These are phyloP conservation scores for Leishmania amazonensis DNA, from an alignment of 208 protist species.

Conservation along the genomic window DNA sequence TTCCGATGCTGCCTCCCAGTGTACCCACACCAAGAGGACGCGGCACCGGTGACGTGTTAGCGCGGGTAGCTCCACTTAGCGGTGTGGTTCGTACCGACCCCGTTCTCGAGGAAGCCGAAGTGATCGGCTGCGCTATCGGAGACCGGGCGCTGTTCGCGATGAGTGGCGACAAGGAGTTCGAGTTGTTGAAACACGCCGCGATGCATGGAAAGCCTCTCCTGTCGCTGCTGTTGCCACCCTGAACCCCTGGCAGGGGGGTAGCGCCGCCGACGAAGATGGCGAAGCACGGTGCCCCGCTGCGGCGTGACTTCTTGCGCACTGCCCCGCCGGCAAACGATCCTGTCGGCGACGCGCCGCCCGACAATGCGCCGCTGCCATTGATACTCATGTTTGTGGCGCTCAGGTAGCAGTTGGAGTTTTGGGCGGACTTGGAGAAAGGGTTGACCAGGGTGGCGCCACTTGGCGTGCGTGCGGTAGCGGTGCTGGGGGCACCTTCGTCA, in stretches of 20 bases:
- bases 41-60: slow-evolving; percentile 1
- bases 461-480: slow-evolving; percentile 7
- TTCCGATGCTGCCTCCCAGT: neutral
- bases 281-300: slow-evolving; percentile 36
- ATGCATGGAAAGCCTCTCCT: slow-evolving; percentile 16
- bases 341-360: slow-evolving; percentile 14
- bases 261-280: slow-evolving; percentile 36
- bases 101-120: neutral
- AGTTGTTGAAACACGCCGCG: slow-evolving; percentile 37
- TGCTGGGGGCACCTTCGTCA: slow-evolving; percentile 7
- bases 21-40: neutral
- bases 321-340: slow-evolving; percentile 11
- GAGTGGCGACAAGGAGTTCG: neutral
- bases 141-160: neutral
- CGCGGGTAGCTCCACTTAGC: neutral
- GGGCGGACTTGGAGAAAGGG: slow-evolving; percentile 29
- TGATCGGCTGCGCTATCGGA: neutral
- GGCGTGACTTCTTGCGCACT: slow-evolving; percentile 17
- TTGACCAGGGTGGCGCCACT: slow-evolving; percentile 19
- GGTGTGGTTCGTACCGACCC: neutral
- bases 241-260: slow-evolving; percentile 5
- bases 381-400: neutral
- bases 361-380: neutral
- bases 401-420: neutral
- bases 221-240: neutral